These are phyloP conservation scores for Graphium sp. DNA, from an alignment of 2,329 filamentous ascomycete genomes.

Conservation along the genomic window DNA sequence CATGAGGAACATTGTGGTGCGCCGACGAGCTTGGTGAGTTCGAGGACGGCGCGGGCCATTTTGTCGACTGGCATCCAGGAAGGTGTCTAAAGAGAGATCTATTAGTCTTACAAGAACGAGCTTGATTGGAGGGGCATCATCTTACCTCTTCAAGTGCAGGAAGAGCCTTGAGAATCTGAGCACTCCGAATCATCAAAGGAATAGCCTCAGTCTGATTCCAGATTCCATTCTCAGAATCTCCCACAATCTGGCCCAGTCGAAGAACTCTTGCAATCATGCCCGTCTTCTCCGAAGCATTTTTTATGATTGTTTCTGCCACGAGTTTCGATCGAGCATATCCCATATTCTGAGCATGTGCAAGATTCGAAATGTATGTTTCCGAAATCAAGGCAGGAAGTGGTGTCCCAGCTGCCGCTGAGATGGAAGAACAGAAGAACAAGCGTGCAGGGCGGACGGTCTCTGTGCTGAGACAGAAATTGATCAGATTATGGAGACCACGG, in stretches of 20 bases:
- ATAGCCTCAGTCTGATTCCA: constrained; percentile 1
- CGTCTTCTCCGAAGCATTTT: background rate
- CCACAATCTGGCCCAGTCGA: background rate
- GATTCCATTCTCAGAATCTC: background rate
- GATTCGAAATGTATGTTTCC: constrained; percentile 17
- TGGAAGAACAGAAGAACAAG: background rate
- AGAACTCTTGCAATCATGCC: background rate
- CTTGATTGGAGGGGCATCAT: background rate
- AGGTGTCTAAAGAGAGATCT: constrained; percentile 8
- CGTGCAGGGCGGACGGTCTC: constrained; percentile 15
- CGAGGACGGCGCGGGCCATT: constrained; percentile 15
- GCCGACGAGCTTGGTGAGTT: constrained; percentile 11
- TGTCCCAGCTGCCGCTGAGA: background rate
- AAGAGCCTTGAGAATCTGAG: background rate
- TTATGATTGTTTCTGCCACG: background rate
- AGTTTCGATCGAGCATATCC: constrained; percentile 13
- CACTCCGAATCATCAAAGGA: background rate
- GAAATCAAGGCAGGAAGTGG: constrained; percentile 10
- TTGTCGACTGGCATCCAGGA: constrained; percentile 22
- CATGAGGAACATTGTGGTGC: too few relatives aligned
- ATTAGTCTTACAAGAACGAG: constrained; percentile 1
- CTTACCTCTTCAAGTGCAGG: background rate
- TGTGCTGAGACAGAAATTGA: constrained; percentile 19
- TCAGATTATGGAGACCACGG: constrained; percentile 24
- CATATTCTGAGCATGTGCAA: constrained; percentile 24